Evolutionary conservation across 305 asterid genomes (phyloP).

Genomic region (Rubia occidens): DNA sequence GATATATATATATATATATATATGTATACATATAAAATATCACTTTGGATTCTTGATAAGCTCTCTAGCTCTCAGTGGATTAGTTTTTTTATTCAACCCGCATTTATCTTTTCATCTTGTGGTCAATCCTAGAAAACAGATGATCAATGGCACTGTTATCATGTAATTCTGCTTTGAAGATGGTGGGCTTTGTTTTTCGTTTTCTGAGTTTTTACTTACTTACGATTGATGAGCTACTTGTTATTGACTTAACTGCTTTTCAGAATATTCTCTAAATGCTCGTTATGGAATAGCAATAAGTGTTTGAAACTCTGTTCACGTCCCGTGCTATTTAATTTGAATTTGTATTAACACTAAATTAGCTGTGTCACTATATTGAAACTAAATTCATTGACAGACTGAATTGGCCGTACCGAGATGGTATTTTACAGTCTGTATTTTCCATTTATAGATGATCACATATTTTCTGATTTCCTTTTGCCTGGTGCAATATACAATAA

Average conservation of each 20-base stretch:
- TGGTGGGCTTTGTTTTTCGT: not conserved
- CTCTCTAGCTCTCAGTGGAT: not conserved
- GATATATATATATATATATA: not conserved
- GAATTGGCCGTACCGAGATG: not conserved
- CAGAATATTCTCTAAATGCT: not conserved
- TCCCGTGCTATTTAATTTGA: not conserved
- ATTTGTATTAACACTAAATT: not conserved
- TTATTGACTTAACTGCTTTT: not conserved
- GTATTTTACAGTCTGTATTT: not conserved
- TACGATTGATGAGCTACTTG: not conserved
- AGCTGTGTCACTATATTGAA: too few relatives aligned
- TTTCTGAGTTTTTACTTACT: not conserved
- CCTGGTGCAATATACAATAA: constrained; percentile 71
- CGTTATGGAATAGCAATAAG: not conserved
- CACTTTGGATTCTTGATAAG: not conserved
- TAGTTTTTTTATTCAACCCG: not conserved
- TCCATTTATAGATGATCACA: not conserved
- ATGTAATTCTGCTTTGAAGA: not conserved
- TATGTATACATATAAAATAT: not conserved
- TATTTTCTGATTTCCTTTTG: not conserved
- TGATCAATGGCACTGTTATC: not conserved
- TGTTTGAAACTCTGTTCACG: not conserved
- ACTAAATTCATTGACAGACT: not conserved
- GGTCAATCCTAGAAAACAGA: not conserved
- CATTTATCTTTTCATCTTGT: not conserved